These are phyloP conservation scores for Tetradesmus obliquus DNA, from an alignment of 139 green algal genomes.

Conservation along the genomic window DNA sequence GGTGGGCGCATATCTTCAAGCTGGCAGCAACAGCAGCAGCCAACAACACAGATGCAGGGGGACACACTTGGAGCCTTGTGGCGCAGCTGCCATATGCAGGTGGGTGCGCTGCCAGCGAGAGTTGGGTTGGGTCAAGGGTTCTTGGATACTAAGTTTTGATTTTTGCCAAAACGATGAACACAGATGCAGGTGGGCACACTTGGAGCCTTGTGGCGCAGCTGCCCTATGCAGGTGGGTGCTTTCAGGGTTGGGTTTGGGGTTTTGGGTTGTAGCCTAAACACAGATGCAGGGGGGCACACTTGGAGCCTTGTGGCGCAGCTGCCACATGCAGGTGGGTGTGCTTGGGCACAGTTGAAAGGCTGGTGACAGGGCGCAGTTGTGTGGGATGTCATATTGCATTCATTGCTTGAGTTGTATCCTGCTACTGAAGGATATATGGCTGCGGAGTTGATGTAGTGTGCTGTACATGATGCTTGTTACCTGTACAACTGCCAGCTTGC, in stretches of 20 bases:
- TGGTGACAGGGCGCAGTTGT: not conserved
- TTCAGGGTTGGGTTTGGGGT: too few species aligned
- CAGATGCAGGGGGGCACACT: not conserved
- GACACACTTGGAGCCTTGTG: not conserved
- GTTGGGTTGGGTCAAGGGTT: too few species aligned
- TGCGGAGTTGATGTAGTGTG: too few species aligned
- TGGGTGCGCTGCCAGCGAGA: not conserved
- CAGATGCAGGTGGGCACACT: not conserved
- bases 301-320: constrained; percentile 11
- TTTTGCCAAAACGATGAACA: not conserved
- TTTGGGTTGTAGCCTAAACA: not conserved
- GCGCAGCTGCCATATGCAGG: constrained; percentile 6
- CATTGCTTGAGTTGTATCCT: not conserved
- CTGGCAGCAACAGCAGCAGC: not conserved
- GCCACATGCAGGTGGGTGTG: not conserved
- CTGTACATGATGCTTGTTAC: too few species aligned
- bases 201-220: constrained; percentile 11
- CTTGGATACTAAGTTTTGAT: too few species aligned
- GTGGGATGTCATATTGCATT: not conserved
- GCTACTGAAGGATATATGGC: not conserved
- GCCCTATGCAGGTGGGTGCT: not conserved
- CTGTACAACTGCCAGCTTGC: too few species aligned
- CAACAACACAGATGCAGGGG: not conserved
- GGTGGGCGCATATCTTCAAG: not conserved
- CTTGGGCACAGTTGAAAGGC: not conserved